Evolutionary conservation across 139 green algal genomes (phyloP), one percentile per base, ranked within the genome.

Genomic region (Chlorella ohadii): DNA sequence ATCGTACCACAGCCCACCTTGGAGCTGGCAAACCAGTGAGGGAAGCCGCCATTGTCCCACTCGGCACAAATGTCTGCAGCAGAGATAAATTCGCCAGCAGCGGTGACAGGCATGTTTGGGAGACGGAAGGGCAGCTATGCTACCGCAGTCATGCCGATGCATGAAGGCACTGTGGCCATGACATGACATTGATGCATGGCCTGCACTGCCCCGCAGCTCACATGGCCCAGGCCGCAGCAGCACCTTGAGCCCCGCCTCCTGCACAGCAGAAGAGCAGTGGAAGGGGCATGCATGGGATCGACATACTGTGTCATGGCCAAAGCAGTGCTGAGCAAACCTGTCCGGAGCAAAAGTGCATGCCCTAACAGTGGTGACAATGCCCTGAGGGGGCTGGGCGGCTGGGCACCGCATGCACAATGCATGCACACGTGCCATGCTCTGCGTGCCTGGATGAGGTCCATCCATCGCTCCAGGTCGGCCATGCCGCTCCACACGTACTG

Each of bases 41-140:
- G 92, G 20, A 95, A 85, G 22, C 92, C 91, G 0, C 92, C 92
- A 83, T 92, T 90, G 67, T 93, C 91, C 89, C 86, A 91, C 72
- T 93, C 90, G 0, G 86, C 90, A 36, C 86, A 90, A 55, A 92
- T 92, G 84, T 92, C 76, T 82, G 76, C 38, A 39, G 22, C 36
- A 31, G 22, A n/a, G n/a, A n/a, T n/a, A n/a, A n/a, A n/a, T n/a
- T n/a, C n/a, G n/a, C n/a, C n/a, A n/a, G n/a, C n/a, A n/a, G n/a
- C n/a, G n/a, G n/a, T n/a, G n/a, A n/a, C n/a, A n/a, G n/a, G n/a
- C n/a, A n/a, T n/a, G n/a, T n/a, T n/a, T n/a, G n/a, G n/a, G n/a
- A n/a, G n/a, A n/a, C n/a, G n/a, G n/a, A n/a, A n/a, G n/a, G n/a
- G n/a, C n/a, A n/a, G n/a, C n/a, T n/a, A n/a, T n/a, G n/a, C n/a